Evolutionary conservation across 345 rosid genomes (phyloP).

Genomic region (Murraya koenigii): DNA sequence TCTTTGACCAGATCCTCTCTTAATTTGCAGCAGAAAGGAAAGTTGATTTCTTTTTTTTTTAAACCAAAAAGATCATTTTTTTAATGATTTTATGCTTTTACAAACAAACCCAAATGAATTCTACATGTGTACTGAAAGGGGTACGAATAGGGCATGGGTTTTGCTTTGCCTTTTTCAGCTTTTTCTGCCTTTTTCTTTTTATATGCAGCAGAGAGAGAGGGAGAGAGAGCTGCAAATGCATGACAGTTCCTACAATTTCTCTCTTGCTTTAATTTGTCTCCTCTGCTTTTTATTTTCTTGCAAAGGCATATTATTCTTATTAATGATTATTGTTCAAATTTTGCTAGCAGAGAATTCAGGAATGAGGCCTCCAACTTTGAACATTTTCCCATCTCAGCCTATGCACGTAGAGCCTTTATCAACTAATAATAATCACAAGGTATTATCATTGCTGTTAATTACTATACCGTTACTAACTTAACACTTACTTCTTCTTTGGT

Average conservation of each 20-base stretch:
- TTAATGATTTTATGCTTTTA: too few species aligned
- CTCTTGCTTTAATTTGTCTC: constrained; percentile 6
- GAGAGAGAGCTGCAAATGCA: constrained; percentile 26
- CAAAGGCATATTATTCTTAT: constrained; percentile 5
- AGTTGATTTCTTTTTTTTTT: neutral
- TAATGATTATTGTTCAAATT: constrained; percentile 8
- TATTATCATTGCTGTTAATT: too few species aligned
- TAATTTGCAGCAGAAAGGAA: constrained; percentile 29
- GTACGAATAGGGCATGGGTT: constrained; percentile 31
- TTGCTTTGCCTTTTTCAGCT: constrained; percentile 17
- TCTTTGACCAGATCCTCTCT: constrained; percentile 69
- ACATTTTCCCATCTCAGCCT: constrained; percentile 98
- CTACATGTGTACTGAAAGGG: constrained; percentile 17
- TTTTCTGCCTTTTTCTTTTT: constrained; percentile 28
- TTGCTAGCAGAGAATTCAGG: constrained; percentile 58
- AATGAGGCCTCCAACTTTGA: constrained; percentile 94
- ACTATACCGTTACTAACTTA: neutral
- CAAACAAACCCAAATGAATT: neutral
- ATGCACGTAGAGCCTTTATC: constrained; percentile 77
- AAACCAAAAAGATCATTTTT: too few species aligned
- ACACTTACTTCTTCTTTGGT: neutral
- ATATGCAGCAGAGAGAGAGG: neutral
- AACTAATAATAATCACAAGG: constrained; percentile 17
- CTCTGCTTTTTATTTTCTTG: constrained; percentile 1
- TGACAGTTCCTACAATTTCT: constrained; percentile 19